Conservation (phyloP, 192 early-diverging fungal genomes). For the Chytriomyces sp. region DNA sequence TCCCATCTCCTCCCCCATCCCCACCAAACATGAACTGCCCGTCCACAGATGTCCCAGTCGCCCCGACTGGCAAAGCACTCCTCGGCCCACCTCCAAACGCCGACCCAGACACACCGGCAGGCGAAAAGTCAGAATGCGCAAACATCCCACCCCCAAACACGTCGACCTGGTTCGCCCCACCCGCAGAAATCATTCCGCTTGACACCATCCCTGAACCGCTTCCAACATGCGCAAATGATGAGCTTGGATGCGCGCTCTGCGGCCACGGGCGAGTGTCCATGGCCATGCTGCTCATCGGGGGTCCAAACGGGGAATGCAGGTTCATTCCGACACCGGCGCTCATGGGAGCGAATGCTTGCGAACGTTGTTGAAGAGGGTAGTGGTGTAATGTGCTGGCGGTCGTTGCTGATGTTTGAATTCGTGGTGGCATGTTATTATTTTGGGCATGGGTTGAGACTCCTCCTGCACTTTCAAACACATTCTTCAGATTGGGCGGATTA, state of each 20-base stretch:
- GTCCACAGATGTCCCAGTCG: not conserved
- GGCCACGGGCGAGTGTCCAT: not conserved
- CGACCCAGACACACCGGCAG: not conserved
- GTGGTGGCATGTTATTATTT: conserved; percentile 13
- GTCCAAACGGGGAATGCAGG: not conserved
- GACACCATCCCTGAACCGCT: not conserved
- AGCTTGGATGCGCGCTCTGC: not conserved
- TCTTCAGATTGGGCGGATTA: conserved; percentile 27
- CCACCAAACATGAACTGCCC: not conserved
- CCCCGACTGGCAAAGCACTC: conserved; percentile 5
- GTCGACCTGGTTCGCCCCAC: not conserved
- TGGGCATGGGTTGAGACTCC: conserved; percentile 15
- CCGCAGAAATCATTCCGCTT: not conserved
- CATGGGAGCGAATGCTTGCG: conserved; percentile 4
- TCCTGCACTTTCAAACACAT: conserved; percentile 31
- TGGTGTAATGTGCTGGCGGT: not conserved
- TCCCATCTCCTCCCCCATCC: not conserved
- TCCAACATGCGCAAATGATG: not conserved
- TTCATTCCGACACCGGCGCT: not conserved
- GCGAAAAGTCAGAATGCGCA: not conserved
- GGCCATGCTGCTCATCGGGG: not conserved
- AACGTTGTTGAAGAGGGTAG: not conserved
- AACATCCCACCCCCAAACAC: not conserved
- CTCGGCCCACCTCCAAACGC: not conserved
- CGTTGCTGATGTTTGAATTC: conserved; percentile 17